Base-by-base conservation (phyloP, 805 yeast genomes). In the Wickerhamiella cacticola region DNA sequence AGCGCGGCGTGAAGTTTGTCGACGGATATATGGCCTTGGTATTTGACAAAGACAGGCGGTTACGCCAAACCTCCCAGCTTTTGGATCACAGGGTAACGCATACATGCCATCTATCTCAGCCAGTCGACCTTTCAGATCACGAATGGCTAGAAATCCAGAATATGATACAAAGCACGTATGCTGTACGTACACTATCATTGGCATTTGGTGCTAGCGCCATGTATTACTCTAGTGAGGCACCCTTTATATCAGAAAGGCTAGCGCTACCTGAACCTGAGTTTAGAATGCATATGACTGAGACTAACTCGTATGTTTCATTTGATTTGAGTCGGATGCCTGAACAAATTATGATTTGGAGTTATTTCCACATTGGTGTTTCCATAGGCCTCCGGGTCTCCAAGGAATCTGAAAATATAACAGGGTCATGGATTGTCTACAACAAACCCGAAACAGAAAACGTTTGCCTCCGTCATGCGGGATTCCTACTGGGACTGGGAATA, bases 391-490 rank as follows among this genome's bases (percentile, higher is more conserved):
- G 80, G 48, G 77, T 89, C 6, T 76, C 89, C 3, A 71, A 70
- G 48, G 76, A 74, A 41, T 76, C 86, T 0, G 72, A 73, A 35
- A 86, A 84, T 7, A 77, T 85, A 7, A 73, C 77, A 7, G 95
- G 96, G 0, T 79, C 94, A 55, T 89, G 97, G 97, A 82, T 89
- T 31, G 81, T 82, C 1, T 86, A 42, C 39, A 36, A 33, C 36
- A 35, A 36, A 23, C 40, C 29, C 7, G 45, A 29, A 2, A 15
- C 15, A 3, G 26, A 10, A 26, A 26, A 10, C 6, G 16, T 24
- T 16, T 78, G 76, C 55, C 74, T 95, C 0, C 88, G 84, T 52
- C 96, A 88, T 67, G 96, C 96, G 19, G 99, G 99, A 0, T 87
- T 92, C 55, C 64, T 92, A n/a, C 65, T 86, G 16, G 98, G 96